Conservation (phyloP, 2,329 filamentous ascomycete species). For the Alternaria sp. region DNA sequence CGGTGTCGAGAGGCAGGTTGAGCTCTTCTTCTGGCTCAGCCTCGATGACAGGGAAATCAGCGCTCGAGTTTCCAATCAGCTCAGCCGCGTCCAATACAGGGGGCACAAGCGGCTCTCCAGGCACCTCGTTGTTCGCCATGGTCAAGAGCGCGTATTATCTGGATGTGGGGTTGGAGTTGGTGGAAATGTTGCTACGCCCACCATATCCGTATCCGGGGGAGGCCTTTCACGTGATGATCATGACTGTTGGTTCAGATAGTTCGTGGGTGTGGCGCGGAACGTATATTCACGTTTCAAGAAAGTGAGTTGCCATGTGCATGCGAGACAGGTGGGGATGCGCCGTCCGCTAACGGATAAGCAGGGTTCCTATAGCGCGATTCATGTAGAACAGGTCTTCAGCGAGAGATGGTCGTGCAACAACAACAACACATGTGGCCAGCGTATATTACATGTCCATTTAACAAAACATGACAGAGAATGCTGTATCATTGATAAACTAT, state of each 20-base stretch:
- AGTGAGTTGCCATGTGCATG: constrained; percentile 19
- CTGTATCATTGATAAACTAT: constrained; percentile 17
- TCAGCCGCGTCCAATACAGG: constrained; percentile 51
- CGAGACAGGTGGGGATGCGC: constrained; percentile 22
- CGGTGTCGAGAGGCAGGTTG: constrained; percentile 49
- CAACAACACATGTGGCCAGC: neutral
- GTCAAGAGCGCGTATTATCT: constrained; percentile 24
- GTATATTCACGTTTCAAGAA: constrained; percentile 15
- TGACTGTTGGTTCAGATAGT: constrained; percentile 14
- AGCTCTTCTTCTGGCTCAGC: constrained; percentile 44
- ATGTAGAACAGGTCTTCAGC: neutral
- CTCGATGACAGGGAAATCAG: constrained; percentile 45
- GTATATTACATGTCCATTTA: neutral
- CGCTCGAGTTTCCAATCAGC: constrained; percentile 43
- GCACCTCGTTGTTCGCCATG: constrained; percentile 41
- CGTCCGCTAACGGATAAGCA: constrained; percentile 27
- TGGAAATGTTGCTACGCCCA: constrained; percentile 31
- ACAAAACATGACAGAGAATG: constrained; percentile 13
- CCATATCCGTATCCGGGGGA: constrained; percentile 39
- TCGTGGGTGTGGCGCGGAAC: neutral
- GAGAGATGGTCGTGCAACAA: neutral
- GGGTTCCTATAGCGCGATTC: constrained; percentile 13
- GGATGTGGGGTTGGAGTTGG: constrained; percentile 24
- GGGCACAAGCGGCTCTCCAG: constrained; percentile 45
- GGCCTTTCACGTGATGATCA: constrained; percentile 32